Percentiles rank a stretch among this genome's conserved stretches.
These are phyloP conservation scores for Rubia tinctorum DNA, from an alignment of 305 asterid species.

Conservation along the genomic window DNA sequence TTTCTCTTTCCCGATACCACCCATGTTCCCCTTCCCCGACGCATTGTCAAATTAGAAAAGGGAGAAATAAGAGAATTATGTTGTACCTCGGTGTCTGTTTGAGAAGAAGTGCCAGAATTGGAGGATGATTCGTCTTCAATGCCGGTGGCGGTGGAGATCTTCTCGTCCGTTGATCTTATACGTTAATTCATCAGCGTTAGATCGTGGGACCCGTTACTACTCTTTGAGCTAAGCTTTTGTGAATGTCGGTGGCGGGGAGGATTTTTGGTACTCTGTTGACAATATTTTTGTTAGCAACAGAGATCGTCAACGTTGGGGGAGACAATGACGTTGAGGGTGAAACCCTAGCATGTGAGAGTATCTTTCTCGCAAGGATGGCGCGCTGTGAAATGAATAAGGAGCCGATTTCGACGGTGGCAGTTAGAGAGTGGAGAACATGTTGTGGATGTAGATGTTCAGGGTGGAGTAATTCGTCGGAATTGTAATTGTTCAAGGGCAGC, in stretches of 20 bases:
- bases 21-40: too few relatives aligned
- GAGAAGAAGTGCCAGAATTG: slow-evolving; percentile 57
- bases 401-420: slow-evolving; percentile 66
- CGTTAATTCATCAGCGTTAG: slow-evolving; percentile 26
- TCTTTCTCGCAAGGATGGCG: slow-evolving; percentile 46
- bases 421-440: slow-evolving; percentile 57
- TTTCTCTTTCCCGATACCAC: too few relatives aligned
- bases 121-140: slow-evolving; percentile 83
- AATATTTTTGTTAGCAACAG: slow-evolving; percentile 23
- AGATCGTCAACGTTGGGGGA: too few relatives aligned
- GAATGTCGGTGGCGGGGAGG: slow-evolving; percentile 66
- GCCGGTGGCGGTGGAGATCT: slow-evolving; percentile 27
- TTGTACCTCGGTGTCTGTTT: slow-evolving; percentile 66
- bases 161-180: slow-evolving; percentile 43
- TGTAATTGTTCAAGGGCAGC: slow-evolving; percentile 41
- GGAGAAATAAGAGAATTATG: background rate
- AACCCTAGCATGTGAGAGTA: too few relatives aligned
- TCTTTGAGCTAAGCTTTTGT: slow-evolving; percentile 52
- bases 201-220: slow-evolving; percentile 18
- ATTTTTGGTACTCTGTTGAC: slow-evolving; percentile 42
- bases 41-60: too few relatives aligned
- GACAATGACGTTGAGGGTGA: too few relatives aligned
- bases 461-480: slow-evolving; percentile 71
- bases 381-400: slow-evolving; percentile 58
- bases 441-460: slow-evolving; percentile 56